Conservation (phyloP, 495 filamentous ascomycete genomes). For the Lasiosphaeria hispida region DNA sequence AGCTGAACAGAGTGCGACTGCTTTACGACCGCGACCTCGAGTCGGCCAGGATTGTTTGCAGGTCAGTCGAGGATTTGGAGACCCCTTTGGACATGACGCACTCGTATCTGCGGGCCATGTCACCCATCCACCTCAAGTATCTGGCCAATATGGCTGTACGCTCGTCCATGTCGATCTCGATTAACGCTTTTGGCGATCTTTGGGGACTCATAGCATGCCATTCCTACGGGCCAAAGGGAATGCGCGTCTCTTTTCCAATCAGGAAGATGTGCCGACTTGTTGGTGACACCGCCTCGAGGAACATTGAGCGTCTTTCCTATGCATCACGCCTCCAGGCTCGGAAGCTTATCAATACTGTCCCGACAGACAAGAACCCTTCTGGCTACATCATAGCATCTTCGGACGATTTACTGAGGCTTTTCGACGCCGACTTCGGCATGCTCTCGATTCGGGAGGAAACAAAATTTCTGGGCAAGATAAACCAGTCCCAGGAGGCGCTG, state of each 20-base stretch:
- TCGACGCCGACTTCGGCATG: slow-evolving; percentile 85
- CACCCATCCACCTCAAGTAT: slow-evolving; percentile 86
- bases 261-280: slow-evolving; percentile 93
- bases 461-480: slow-evolving; percentile 74
- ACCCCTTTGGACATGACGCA: slow-evolving; percentile 81
- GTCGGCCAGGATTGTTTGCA: slow-evolving; percentile 80
- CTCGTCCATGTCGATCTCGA: slow-evolving; percentile 92
- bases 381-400: slow-evolving; percentile 92
- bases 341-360: slow-evolving; percentile 76
- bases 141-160: slow-evolving; percentile 87
- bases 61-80: slow-evolving; percentile 71
- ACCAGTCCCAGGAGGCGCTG: slow-evolving; percentile 78
- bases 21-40: slow-evolving; percentile 74
- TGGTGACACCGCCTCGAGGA: slow-evolving; percentile 81
- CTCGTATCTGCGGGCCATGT: slow-evolving; percentile 85
- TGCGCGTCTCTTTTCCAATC: slow-evolving; percentile 88
- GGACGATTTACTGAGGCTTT: slow-evolving; percentile 80
- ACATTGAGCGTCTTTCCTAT: slow-evolving; percentile 87
- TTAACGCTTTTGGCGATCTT: slow-evolving; percentile 78
- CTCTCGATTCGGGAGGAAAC: slow-evolving; percentile 85
- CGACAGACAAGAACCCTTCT: slow-evolving; percentile 78
- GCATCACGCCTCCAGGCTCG: slow-evolving; percentile 77
- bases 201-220: slow-evolving; percentile 94
- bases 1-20: slow-evolving; percentile 75
- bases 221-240: slow-evolving; percentile 71